phyloP scores from a whole-genome alignment of 768 basidiomycete genomes.

The Pilatotrama ljubarskyi region DNA sequence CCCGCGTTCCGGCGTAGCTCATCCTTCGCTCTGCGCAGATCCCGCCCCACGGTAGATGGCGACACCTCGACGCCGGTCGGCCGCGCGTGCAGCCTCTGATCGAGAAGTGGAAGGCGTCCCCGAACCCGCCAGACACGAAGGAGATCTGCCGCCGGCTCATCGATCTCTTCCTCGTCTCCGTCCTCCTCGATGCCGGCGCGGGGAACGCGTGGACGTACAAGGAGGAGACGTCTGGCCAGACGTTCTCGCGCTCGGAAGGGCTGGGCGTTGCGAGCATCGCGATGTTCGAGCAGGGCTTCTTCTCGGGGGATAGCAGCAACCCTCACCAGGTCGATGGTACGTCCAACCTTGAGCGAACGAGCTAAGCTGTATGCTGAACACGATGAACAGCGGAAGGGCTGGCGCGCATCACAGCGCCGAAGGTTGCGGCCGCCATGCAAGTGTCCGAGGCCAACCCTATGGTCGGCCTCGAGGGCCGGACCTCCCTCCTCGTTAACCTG shows the following conservation, averaged over 20 bases:
- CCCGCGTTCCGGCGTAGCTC: not conserved
- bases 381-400: slow-evolving; percentile 64
- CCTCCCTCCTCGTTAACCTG: slow-evolving; percentile 73
- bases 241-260: slow-evolving; percentile 73
- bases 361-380: too few species aligned
- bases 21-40: slow-evolving; percentile 48
- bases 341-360: slow-evolving; percentile 19
- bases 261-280: slow-evolving; percentile 87
- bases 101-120: slow-evolving; percentile 49
- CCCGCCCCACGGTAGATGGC: slow-evolving; percentile 86
- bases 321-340: slow-evolving; percentile 80
- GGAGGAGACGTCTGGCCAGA: slow-evolving; percentile 54
- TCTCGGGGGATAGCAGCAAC: slow-evolving; percentile 64
- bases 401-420: slow-evolving; percentile 57
- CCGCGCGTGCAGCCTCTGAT: slow-evolving; percentile 65
- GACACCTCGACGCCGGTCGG: slow-evolving; percentile 75
- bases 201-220: slow-evolving; percentile 79
- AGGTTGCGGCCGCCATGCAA: slow-evolving; percentile 73
- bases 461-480: slow-evolving; percentile 87
- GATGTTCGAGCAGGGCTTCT: slow-evolving; percentile 86
- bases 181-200: slow-evolving; percentile 93
- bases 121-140: slow-evolving; percentile 45
- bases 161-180: slow-evolving; percentile 89
- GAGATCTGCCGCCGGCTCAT: slow-evolving; percentile 75
- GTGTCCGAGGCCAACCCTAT: slow-evolving; percentile 78